These are phyloP conservation scores for Phoma herbarum DNA, from an alignment of 2,329 filamentous ascomycete genomes.

Conservation along the genomic window DNA sequence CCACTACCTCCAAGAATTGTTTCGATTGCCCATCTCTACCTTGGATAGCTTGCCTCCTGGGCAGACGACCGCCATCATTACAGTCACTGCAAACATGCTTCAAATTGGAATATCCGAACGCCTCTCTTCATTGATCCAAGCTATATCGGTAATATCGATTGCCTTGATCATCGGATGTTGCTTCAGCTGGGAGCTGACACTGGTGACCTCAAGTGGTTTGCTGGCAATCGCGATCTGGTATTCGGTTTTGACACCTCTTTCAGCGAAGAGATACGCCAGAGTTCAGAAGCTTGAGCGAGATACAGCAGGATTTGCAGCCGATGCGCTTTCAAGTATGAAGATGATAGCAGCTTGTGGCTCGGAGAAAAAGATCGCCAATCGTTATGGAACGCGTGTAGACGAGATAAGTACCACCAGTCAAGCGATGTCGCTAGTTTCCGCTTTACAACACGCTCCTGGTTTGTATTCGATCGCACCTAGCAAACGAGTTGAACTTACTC, in stretches of 20 bases:
- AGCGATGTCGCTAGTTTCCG: slow-evolving; percentile 29
- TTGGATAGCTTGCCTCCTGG: slow-evolving; percentile 41
- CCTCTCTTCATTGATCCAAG: slow-evolving; percentile 37
- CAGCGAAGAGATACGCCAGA: slow-evolving; percentile 27
- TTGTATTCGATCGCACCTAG: slow-evolving; percentile 1
- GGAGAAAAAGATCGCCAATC: slow-evolving; percentile 30
- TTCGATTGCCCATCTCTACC: slow-evolving; percentile 35
- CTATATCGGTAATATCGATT: slow-evolving; percentile 32
- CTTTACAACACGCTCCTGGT: slow-evolving; percentile 35
- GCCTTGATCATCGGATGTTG: slow-evolving; percentile 39
- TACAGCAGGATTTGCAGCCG: slow-evolving; percentile 29
- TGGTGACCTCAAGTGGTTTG: slow-evolving; percentile 37
- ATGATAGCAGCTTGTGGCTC: slow-evolving; percentile 39
- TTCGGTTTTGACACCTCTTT: slow-evolving; percentile 27
- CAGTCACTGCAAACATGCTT: slow-evolving; percentile 37
- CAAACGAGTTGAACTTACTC: slow-evolving; percentile 3
- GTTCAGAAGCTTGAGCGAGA: slow-evolving; percentile 34
- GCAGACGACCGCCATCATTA: slow-evolving; percentile 41
- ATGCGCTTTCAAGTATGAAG: slow-evolving; percentile 31
- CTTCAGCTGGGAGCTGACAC: slow-evolving; percentile 38
- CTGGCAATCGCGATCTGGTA: slow-evolving; percentile 36
- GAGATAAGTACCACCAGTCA: slow-evolving; percentile 19
- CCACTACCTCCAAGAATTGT: slow-evolving; percentile 35
- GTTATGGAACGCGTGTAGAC: slow-evolving; percentile 24
- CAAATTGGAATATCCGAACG: slow-evolving; percentile 44